phyloP scores from a whole-genome alignment of 148 eudicot genomes.

The Vaccinium corymbosum region DNA sequence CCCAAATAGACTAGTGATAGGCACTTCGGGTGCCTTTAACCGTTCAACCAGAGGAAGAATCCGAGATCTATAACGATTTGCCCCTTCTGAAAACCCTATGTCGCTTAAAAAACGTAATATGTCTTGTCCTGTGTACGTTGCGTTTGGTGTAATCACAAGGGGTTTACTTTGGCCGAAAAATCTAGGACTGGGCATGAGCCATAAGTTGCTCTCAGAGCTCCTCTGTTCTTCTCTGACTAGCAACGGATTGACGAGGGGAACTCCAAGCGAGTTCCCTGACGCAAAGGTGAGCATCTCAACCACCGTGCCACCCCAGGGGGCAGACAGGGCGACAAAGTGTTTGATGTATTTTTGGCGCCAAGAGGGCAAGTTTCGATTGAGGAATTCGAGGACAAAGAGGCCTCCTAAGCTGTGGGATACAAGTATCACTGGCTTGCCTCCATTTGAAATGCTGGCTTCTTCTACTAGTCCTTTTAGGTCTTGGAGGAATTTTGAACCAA shows the following conservation, averaged over 20 bases:
- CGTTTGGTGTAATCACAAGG: slow-evolving; percentile 48
- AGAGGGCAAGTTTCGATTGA: slow-evolving; percentile 39
- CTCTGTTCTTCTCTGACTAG: slow-evolving; percentile 79
- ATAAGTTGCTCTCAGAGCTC: slow-evolving; percentile 78
- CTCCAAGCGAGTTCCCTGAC: slow-evolving; percentile 81
- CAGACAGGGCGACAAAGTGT: slow-evolving; percentile 71
- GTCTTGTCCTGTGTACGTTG: slow-evolving; percentile 46
- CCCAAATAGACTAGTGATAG: slow-evolving; percentile 72
- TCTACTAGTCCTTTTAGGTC: slow-evolving; percentile 65
- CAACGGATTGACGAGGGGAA: slow-evolving; percentile 76
- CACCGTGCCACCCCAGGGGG: slow-evolving; percentile 91
- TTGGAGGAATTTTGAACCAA: slow-evolving; percentile 61
- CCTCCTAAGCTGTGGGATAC: slow-evolving; percentile 89
- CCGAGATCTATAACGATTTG: slow-evolving; percentile 45
- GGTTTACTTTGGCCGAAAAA: slow-evolving; percentile 35
- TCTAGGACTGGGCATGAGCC: slow-evolving; percentile 76
- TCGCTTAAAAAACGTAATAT: slow-evolving; percentile 52
- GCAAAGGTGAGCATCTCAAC: slow-evolving; percentile 81
- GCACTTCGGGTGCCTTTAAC: slow-evolving; percentile 45
- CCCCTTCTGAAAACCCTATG: slow-evolving; percentile 58
- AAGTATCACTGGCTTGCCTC: slow-evolving; percentile 59
- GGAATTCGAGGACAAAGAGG: slow-evolving; percentile 63
- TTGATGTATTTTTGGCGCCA: slow-evolving; percentile 72
- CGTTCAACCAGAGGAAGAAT: slow-evolving; percentile 54
- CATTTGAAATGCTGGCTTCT: slow-evolving; percentile 48